Percentiles rank a stretch among this genome's conserved stretches.
Conservation (phyloP, 306 rosid species). For the Castanospermum australe region DNA sequence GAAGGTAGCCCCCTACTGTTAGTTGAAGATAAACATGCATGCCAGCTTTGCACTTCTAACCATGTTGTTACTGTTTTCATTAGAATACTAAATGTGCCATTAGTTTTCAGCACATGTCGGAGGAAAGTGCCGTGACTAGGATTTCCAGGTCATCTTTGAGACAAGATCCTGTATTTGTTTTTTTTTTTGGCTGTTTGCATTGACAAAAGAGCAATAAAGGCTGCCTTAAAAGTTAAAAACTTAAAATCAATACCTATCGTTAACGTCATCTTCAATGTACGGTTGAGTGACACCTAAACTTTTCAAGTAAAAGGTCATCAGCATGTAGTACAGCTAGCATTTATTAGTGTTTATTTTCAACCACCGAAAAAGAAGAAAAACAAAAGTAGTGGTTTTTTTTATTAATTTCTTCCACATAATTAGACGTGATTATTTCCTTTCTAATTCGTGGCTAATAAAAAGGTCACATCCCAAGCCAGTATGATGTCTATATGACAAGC, state of each 20-base stretch:
- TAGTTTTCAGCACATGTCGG: background rate
- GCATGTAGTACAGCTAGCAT: no score
- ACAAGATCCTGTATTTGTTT: background rate
- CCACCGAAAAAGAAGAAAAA: no score
- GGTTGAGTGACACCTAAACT: background rate
- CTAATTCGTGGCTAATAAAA: no score
- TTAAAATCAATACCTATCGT: background rate
- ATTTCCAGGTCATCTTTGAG: background rate
- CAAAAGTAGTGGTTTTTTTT: no score
- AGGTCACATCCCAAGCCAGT: no score
- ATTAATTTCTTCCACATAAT: no score
- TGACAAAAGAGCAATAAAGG: background rate
- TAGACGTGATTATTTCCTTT: no score
- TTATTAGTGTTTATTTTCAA: no score
- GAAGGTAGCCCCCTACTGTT: background rate
- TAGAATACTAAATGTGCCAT: background rate
- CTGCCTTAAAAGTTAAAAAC: no score
- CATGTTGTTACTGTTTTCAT: no score
- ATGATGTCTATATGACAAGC: no score
- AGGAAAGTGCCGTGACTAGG: background rate
- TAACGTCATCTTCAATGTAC: background rate
- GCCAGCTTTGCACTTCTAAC: background rate
- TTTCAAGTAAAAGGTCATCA: background rate
- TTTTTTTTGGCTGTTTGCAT: background rate
- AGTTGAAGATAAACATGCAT: background rate